Percentiles rank a stretch among this genome's conserved stretches.
phyloP scores from a whole-genome alignment of 2,329 filamentous ascomycete genomes.

The Beauveria brongniartii region DNA sequence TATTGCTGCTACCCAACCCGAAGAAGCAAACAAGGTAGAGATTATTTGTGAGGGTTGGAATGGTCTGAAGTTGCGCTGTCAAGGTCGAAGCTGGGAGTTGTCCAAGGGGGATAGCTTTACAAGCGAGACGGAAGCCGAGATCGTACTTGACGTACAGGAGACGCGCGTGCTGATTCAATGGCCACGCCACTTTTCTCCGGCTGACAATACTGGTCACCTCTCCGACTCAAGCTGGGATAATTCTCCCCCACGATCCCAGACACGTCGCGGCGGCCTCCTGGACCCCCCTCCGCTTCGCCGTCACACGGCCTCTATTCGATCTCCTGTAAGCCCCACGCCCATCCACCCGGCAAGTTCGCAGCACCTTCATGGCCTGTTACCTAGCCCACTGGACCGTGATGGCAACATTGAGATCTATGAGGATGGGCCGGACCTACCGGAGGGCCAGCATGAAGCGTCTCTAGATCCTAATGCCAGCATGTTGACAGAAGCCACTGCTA shows the following conservation, averaged over 20 bases:
- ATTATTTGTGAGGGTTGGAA: slow-evolving; percentile 95
- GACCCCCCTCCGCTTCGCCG: slow-evolving; percentile 54
- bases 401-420: slow-evolving; percentile 64
- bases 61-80: slow-evolving; percentile 84
- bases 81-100: slow-evolving; percentile 78
- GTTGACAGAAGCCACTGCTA: slow-evolving; percentile 41
- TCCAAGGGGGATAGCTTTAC: slow-evolving; percentile 83
- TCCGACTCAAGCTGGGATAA: slow-evolving; percentile 69
- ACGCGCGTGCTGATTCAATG: slow-evolving; percentile 83
- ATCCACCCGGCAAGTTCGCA: slow-evolving; percentile 35
- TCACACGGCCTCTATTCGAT: slow-evolving; percentile 48
- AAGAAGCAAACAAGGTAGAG: slow-evolving; percentile 71
- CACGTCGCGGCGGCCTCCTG: slow-evolving; percentile 33
- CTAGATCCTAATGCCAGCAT: slow-evolving; percentile 35
- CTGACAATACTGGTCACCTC: slow-evolving; percentile 39
- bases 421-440: slow-evolving; percentile 44
- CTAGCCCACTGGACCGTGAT: slow-evolving; percentile 25
- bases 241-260: slow-evolving; percentile 36
- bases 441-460: slow-evolving; percentile 17
- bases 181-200: slow-evolving; percentile 50
- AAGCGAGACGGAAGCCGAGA: slow-evolving; percentile 81
- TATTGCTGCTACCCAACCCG: slow-evolving; percentile 57
- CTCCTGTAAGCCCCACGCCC: slow-evolving; percentile 63
- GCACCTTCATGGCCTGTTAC: slow-evolving; percentile 37
- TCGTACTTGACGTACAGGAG: slow-evolving; percentile 94